A percentile compares a stretch with the other conserved stretches of the same genome.
Evolutionary conservation across 495 filamentous ascomycete genomes (phyloP).

Genomic region (Trichoderma virens): DNA sequence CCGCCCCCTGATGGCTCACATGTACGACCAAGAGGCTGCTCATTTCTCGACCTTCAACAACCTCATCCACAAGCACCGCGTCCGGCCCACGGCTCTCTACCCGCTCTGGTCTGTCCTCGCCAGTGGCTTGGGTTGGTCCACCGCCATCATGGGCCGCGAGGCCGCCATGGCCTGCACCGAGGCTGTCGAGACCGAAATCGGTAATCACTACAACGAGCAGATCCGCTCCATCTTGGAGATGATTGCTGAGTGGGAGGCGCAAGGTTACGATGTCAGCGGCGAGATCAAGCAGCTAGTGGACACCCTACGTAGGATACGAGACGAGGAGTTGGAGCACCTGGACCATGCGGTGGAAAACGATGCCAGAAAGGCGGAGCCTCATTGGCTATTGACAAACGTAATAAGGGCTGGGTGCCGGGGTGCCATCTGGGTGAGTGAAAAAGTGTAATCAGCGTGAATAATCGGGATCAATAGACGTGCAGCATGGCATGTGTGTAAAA

Average conservation of each 20-base stretch:
- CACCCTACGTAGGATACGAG: slow-evolving; percentile 74
- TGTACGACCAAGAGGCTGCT: slow-evolving; percentile 92
- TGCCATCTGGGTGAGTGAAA: slow-evolving; percentile 90
- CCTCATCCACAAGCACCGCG: slow-evolving; percentile 76
- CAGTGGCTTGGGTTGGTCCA: slow-evolving; percentile 79
- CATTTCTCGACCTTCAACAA: slow-evolving; percentile 82
- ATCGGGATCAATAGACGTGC: background rate
- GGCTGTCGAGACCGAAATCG: slow-evolving; percentile 97
- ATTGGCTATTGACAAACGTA: slow-evolving; percentile 79
- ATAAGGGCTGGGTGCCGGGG: slow-evolving; percentile 82
- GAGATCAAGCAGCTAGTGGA: slow-evolving; percentile 67
- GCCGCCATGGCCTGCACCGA: slow-evolving; percentile 99
- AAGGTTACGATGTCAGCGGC: slow-evolving; percentile 68
- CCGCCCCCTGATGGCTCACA: slow-evolving; percentile 84
- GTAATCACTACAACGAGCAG: slow-evolving; percentile 90
- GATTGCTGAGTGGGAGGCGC: slow-evolving; percentile 54
- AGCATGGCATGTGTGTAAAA: background rate
- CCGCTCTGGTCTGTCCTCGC: slow-evolving; percentile 84
- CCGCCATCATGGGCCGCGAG: slow-evolving; percentile 82
- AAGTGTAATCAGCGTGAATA: slow-evolving; percentile 44
- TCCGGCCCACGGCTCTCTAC: slow-evolving; percentile 91
- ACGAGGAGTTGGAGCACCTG: slow-evolving; percentile 95
- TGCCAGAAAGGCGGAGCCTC: slow-evolving; percentile 76
- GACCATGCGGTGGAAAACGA: slow-evolving; percentile 93
- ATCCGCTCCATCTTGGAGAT: slow-evolving; percentile 73